phyloP scores from a whole-genome alignment of 345 rosid genomes.

The Angophora floribunda region DNA sequence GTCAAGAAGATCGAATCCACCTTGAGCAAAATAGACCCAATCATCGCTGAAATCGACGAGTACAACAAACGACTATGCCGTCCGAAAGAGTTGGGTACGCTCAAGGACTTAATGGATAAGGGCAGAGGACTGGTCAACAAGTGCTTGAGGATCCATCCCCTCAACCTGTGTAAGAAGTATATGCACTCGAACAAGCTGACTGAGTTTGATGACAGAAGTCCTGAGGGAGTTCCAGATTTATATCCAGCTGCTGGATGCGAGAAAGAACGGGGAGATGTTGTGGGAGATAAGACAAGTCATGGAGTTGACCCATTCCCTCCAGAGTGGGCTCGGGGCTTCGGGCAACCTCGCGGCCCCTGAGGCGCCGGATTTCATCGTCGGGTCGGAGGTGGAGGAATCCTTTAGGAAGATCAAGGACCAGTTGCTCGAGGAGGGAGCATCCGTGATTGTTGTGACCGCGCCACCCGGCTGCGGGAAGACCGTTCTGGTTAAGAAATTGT shows the following conservation, averaged over 20 bases:
- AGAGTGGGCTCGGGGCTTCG: background rate
- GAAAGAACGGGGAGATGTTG: background rate
- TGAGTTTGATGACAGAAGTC: background rate
- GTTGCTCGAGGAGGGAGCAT: background rate
- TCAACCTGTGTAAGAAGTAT: background rate
- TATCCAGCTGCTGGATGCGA: background rate
- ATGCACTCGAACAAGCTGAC: background rate
- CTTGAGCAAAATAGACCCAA: background rate
- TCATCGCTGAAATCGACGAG: background rate
- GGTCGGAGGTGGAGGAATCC: background rate
- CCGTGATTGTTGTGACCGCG: background rate
- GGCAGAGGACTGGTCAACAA: background rate
- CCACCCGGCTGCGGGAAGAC: slow-evolving; percentile 1
- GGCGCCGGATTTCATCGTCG: background rate
- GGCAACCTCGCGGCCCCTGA: background rate
- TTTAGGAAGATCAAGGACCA: background rate
- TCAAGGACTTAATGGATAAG: background rate
- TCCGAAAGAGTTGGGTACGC: background rate
- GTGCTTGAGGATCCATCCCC: background rate
- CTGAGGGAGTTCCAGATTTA: background rate
- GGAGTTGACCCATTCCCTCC: background rate
- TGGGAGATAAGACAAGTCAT: background rate
- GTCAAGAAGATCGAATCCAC: background rate
- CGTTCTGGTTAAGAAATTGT: background rate
- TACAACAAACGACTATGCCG: background rate